Percentiles rank a stretch among this genome's conserved stretches.
phyloP scores from a whole-genome alignment of 1,284 basidiomycete genomes.

The Ustilago lituana region DNA sequence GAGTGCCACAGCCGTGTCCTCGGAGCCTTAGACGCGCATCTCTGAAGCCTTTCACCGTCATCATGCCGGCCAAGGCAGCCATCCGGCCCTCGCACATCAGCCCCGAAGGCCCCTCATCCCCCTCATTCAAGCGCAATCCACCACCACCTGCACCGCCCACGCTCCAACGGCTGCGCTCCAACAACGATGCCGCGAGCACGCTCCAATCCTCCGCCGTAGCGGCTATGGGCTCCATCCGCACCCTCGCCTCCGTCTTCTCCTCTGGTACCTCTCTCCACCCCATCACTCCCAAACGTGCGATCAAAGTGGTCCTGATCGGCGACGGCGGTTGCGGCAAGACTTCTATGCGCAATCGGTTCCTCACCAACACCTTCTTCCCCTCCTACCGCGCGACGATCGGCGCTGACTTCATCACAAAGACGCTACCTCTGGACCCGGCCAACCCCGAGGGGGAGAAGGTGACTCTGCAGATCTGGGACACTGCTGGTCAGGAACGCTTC shows the following conservation, averaged over 20 bases:
- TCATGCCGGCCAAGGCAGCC: constrained; percentile 10
- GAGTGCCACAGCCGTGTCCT: no score
- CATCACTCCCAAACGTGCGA: constrained; percentile 25
- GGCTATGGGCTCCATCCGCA: constrained; percentile 19
- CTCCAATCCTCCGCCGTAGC: constrained; percentile 30
- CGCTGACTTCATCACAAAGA: constrained; percentile 59
- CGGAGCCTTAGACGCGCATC: no score
- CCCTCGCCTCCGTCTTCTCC: constrained; percentile 22
- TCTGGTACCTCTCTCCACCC: constrained; percentile 22
- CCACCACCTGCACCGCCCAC: constrained; percentile 1
- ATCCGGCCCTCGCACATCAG: neutral
- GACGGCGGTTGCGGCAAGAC: constrained; percentile 57
- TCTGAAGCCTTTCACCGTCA: no score
- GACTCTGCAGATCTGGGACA: constrained; percentile 53
- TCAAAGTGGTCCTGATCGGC: constrained; percentile 63
- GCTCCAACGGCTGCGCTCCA: constrained; percentile 13
- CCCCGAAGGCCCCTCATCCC: constrained; percentile 1
- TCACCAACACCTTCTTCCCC: constrained; percentile 41
- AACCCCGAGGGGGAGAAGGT: constrained; percentile 35
- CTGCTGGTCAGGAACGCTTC: constrained; percentile 64
- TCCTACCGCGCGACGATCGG: constrained; percentile 60
- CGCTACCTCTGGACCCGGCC: constrained; percentile 23
- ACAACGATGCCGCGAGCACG: constrained; percentile 8
- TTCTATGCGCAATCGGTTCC: constrained; percentile 47
- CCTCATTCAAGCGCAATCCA: neutral